Evolutionary conservation across 1,139 yeast species (phyloP).

Genomic region (Lodderomyces orthopsilosis): DNA sequence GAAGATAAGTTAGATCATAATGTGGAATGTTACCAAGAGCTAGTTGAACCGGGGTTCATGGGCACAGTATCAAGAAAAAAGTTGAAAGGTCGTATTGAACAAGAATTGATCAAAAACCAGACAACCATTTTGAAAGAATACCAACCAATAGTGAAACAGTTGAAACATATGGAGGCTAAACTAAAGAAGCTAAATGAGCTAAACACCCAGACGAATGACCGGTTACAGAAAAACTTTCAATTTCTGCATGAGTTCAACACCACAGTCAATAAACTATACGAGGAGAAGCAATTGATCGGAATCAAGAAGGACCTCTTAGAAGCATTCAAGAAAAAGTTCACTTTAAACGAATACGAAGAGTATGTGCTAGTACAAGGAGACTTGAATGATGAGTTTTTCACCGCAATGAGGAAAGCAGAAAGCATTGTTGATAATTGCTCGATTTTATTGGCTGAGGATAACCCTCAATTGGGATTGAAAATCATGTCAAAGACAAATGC

Average conservation of each 20-base stretch:
- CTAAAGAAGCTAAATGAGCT: slow-evolving; percentile 40
- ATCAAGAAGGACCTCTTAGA: slow-evolving; percentile 55
- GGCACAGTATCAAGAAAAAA: slow-evolving; percentile 59
- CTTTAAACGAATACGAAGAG: slow-evolving; percentile 71
- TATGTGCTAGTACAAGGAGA: slow-evolving; percentile 45
- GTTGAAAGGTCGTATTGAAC: slow-evolving; percentile 66
- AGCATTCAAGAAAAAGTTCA: slow-evolving; percentile 62
- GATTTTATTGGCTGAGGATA: slow-evolving; percentile 63
- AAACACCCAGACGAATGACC: slow-evolving; percentile 36
- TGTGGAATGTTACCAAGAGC: slow-evolving; percentile 15
- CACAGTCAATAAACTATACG: slow-evolving; percentile 40
- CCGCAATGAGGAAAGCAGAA: slow-evolving; percentile 58
- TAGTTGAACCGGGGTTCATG: slow-evolving; percentile 53
- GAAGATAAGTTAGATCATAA: slow-evolving; percentile 27
- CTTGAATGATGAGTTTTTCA: slow-evolving; percentile 59
- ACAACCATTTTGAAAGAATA: slow-evolving; percentile 58
- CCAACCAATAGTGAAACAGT: slow-evolving; percentile 50
- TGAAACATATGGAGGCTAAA: slow-evolving; percentile 41
- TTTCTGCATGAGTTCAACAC: slow-evolving; percentile 25
- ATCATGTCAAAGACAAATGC: slow-evolving; percentile 61
- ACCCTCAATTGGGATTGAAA: slow-evolving; percentile 67
- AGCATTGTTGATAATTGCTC: slow-evolving; percentile 66
- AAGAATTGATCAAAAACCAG: slow-evolving; percentile 66
- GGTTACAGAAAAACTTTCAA: slow-evolving; percentile 29
- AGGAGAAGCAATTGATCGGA: slow-evolving; percentile 39